Conservation (phyloP, 371 early-diverging fungal genomes). For the Zopfochytrium polystomum region DNA sequence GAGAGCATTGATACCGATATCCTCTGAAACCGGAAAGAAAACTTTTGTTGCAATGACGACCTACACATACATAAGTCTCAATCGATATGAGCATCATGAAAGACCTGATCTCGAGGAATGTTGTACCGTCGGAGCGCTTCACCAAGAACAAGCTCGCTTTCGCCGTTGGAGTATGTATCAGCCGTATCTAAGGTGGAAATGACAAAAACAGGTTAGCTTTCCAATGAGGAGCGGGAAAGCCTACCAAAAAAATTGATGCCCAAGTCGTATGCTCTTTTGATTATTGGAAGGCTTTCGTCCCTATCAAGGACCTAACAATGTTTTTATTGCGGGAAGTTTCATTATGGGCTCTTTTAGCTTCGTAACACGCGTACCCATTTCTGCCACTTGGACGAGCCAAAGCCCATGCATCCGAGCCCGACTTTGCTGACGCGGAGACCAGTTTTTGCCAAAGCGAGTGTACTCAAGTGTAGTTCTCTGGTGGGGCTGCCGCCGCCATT, state of each 20-base stretch:
- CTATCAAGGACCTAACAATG: constrained; percentile 41
- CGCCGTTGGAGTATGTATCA: constrained; percentile 44
- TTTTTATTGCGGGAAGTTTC: constrained; percentile 28
- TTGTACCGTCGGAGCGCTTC: constrained; percentile 41
- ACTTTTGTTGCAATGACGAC: constrained; percentile 47
- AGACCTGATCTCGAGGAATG: constrained; percentile 37
- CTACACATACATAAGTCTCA: neutral
- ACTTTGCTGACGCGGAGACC: constrained; percentile 44
- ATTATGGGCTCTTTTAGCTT: no score
- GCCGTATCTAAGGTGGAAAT: constrained; percentile 24
- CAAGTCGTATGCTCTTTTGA: constrained; percentile 46
- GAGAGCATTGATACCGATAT: constrained; percentile 65
- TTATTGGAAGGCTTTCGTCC: constrained; percentile 36
- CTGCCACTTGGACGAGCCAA: constrained; percentile 32
- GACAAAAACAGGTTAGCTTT: neutral
- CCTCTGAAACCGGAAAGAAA: constrained; percentile 46
- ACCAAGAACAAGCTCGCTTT: constrained; percentile 42
- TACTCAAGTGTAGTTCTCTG: constrained; percentile 24
- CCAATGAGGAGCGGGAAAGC: constrained; percentile 5
- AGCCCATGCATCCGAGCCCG: constrained; percentile 48
- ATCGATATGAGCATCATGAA: neutral
- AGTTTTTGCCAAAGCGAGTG: constrained; percentile 45
- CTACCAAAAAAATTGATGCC: constrained; percentile 52
- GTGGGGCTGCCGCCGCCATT: constrained; percentile 10
- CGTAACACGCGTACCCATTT: constrained; percentile 14